These are phyloP conservation scores for Thielaviopsis euricoi DNA, from an alignment of 2,329 filamentous ascomycete species.

Conservation along the genomic window DNA sequence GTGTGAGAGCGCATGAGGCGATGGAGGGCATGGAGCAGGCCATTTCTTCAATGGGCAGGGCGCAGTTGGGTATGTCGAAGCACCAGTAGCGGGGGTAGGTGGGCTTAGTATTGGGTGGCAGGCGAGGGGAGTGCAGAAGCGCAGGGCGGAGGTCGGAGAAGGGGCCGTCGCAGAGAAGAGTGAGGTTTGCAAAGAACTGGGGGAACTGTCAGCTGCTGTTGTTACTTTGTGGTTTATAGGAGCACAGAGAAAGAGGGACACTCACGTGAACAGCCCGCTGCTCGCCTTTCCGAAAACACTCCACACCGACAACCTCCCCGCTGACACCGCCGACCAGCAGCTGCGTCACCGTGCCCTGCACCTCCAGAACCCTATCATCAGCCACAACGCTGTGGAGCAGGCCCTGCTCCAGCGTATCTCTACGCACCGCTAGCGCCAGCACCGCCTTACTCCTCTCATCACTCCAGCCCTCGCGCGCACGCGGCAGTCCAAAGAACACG, in stretches of 20 bases:
- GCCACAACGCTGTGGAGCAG: background rate
- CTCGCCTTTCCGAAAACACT: background rate
- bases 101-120: constrained; percentile 16
- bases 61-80: constrained; percentile 16
- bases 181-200: constrained; percentile 9
- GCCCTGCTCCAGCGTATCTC: background rate
- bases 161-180: constrained; percentile 8
- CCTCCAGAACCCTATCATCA: background rate
- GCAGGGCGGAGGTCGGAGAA: constrained; percentile 11
- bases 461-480: background rate
- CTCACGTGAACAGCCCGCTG: constrained; percentile 7
- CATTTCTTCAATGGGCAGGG: constrained; percentile 9
- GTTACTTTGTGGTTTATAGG: too few species aligned
- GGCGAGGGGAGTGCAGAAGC: constrained; percentile 16
- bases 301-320: constrained; percentile 7
- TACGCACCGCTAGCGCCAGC: background rate
- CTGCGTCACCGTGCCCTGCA: constrained; percentile 8
- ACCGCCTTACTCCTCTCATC: background rate
- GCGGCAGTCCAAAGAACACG: constrained; percentile 4
- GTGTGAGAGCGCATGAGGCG: constrained; percentile 16
- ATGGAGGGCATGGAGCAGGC: constrained; percentile 18
- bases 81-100: constrained; percentile 16
- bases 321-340: constrained; percentile 5
- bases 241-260: background rate
- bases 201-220: background rate